Conservation (phyloP, 2,329 filamentous ascomycete species). For the Venturia oleaginea region DNA sequence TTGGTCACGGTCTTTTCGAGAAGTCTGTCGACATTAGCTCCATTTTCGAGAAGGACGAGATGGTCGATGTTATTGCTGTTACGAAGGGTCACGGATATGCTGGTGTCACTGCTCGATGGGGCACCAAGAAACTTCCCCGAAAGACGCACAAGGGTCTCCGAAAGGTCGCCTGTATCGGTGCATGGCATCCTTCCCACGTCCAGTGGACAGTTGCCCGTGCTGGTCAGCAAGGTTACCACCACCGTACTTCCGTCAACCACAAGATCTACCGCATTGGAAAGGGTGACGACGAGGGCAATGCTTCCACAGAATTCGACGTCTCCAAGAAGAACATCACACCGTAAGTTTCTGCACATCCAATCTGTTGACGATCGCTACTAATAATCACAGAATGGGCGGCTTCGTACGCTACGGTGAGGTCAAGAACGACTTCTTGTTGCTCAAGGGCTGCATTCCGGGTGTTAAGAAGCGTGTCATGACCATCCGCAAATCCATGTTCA, state of each 20-base stretch:
- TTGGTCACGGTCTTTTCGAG: constrained; percentile 94
- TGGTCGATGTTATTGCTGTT: constrained; percentile 98
- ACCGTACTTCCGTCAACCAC: constrained; percentile 99
- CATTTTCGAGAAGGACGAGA: constrained; percentile 99
- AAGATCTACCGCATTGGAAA: constrained; percentile 99
- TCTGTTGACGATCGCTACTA: neutral
- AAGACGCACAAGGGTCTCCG: constrained; percentile 99
- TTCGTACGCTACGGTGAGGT: constrained; percentile 99
- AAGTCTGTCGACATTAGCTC: constrained; percentile 88
- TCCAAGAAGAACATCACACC: constrained; percentile 99
- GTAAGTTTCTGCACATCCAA: constrained; percentile 52
- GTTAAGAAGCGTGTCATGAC: constrained; percentile 99
- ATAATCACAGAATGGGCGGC: constrained; percentile 73
- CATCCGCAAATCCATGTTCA: constrained; percentile 97
- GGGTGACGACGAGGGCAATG: constrained; percentile 82
- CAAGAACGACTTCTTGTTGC: constrained; percentile 97
- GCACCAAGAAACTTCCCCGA: constrained; percentile 99
- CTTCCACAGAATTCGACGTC: constrained; percentile 88
- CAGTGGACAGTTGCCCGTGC: constrained; percentile 99
- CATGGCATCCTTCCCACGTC: constrained; percentile 99
- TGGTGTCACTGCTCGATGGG: constrained; percentile 97
- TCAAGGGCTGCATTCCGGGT: constrained; percentile 97
- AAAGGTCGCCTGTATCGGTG: constrained; percentile 99
- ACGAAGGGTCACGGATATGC: constrained; percentile 99
- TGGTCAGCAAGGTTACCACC: constrained; percentile 99